Percentiles rank a stretch among this genome's conserved stretches.
Conservation (phyloP, 2,329 filamentous ascomycete genomes). For the Ophiostoma novo-ulmi region DNA sequence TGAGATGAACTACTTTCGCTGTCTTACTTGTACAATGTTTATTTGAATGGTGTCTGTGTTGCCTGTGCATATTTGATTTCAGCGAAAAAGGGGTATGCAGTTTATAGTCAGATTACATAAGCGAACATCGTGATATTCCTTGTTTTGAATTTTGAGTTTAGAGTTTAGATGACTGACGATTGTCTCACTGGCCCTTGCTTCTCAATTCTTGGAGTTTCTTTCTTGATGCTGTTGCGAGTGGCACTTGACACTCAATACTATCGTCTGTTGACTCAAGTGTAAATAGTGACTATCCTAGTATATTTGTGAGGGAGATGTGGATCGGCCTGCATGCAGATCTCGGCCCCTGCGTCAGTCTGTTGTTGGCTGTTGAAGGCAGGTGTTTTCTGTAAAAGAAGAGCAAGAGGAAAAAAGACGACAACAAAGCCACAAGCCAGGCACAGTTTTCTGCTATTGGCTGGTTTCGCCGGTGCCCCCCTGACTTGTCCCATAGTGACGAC, state of each 20-base stretch:
- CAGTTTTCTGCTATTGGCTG: not conserved
- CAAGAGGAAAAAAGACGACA: not conserved
- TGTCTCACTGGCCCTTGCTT: conserved; percentile 7
- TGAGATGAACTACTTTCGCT: not conserved
- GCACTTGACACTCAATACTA: not conserved
- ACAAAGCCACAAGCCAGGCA: conserved; percentile 10
- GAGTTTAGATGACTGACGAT: not conserved
- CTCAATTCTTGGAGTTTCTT: not conserved
- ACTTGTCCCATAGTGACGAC: conserved; percentile 1
- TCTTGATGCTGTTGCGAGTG: not conserved
- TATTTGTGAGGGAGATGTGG: not conserved
- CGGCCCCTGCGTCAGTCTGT: not conserved
- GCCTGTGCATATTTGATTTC: not conserved
- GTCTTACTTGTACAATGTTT: not conserved
- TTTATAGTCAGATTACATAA: not conserved
- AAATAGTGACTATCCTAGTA: not conserved
- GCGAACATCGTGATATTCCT: not conserved
- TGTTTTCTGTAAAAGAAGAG: not conserved
- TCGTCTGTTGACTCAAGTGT: not conserved
- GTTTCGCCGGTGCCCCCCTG: not conserved
- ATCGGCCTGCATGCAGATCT: conserved; percentile 10
- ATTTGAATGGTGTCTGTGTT: not conserved
- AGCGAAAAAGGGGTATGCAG: not conserved
- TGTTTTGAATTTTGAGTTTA: not conserved
- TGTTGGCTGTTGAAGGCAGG: not conserved